Conservation (phyloP, 2,329 filamentous ascomycete species). For the Huntiella moniliformis region DNA sequence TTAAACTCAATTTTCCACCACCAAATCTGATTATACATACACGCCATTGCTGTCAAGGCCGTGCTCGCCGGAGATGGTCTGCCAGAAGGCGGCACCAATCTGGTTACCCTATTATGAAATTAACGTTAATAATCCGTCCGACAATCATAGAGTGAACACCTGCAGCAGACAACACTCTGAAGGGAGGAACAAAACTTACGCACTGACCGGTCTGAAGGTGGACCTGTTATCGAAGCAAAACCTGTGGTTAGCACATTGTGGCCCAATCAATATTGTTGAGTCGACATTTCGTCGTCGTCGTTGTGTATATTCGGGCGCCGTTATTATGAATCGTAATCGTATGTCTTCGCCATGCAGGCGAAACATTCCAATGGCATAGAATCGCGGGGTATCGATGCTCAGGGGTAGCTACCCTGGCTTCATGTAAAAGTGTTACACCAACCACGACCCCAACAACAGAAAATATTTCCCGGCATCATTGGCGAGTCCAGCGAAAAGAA, state of each 20-base stretch:
- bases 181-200: conserved; percentile 34
- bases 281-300: neutral
- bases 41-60: conserved; percentile 94
- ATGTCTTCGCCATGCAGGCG: neutral
- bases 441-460: neutral
- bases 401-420: conserved; percentile 2
- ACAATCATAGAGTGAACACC: neutral
- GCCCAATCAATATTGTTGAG: neutral
- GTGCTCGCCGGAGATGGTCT: conserved; percentile 76
- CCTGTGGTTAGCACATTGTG: conserved; percentile 6
- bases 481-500: neutral
- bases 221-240: conserved; percentile 50
- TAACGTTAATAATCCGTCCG: conserved; percentile 17
- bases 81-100: conserved; percentile 99
- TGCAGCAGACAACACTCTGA: neutral
- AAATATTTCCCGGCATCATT: neutral
- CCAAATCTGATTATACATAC: conserved; percentile 34
- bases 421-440: neutral
- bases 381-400: conserved; percentile 16
- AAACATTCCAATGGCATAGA: conserved; percentile 19
- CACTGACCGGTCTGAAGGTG: conserved; percentile 99
- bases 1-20: neutral
- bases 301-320: neutral
- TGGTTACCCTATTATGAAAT: conserved; percentile 69
- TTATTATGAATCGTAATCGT: conserved; percentile 1